Evolutionary conservation across 2,329 filamentous ascomycete genomes (phyloP).

Genomic region (Neofusicoccum ribis): DNA sequence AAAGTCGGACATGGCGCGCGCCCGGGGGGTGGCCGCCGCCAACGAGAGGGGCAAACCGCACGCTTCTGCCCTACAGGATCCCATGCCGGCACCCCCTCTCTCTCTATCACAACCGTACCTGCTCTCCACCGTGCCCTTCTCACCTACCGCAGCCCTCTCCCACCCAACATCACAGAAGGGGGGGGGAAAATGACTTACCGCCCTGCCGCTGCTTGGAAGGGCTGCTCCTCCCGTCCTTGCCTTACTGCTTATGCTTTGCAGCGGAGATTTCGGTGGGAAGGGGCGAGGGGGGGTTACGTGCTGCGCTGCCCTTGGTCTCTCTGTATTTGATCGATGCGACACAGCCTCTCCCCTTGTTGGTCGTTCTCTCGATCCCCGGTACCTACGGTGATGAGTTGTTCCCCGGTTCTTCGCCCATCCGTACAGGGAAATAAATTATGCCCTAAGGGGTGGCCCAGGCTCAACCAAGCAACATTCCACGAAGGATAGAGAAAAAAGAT

Average conservation of each 20-base stretch:
- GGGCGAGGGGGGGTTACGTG: too few species aligned
- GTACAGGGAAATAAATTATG: background rate
- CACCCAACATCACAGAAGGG: background rate
- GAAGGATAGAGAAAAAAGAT: background rate
- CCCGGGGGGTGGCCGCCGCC: background rate
- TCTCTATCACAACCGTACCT: too few species aligned
- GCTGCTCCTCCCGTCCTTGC: background rate
- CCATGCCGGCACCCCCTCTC: background rate
- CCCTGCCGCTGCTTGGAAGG: background rate
- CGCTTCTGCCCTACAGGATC: slow-evolving; percentile 4
- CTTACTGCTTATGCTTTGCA: slow-evolving; percentile 10
- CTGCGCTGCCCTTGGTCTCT: background rate
- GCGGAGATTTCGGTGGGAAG: slow-evolving; percentile 9
- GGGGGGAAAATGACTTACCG: background rate
- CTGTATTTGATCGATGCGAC: background rate
- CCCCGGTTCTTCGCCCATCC: background rate
- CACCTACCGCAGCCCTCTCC: background rate
- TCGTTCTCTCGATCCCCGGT: too few species aligned
- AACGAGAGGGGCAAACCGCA: background rate
- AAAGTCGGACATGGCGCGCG: background rate
- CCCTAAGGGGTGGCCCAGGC: too few species aligned
- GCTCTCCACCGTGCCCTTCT: background rate
- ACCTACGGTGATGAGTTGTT: too few species aligned
- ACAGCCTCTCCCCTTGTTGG: background rate
- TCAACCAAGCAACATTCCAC: too few species aligned